Base-by-base conservation (phyloP, 2,329 filamentous ascomycete species). In the Phyllosticta ampelicida region DNA sequence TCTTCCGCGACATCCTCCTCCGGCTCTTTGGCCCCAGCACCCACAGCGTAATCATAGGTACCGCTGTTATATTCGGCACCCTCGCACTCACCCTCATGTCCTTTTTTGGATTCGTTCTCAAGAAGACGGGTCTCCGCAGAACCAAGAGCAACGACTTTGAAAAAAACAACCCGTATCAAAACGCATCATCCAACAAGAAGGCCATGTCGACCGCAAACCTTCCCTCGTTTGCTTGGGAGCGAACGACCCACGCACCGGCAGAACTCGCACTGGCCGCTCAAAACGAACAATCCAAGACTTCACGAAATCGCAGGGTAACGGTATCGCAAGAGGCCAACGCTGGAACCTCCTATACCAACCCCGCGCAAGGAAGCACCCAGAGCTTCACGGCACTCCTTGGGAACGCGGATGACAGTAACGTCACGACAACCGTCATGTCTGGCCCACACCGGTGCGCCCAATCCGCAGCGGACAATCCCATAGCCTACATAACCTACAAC, bases 11-110 rank as follows among this genome's bases (percentile, higher is more conserved):
- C 36, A 44, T 44, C 36, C n/a, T 44, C 36, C 36, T 16, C 36
- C 1, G 19, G 19, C 19, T 51, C 49, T 26, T 51, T 19, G 49
- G 49, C 49, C 49, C 49, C 49, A 51, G 49, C n/a, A 26, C 49
- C 49, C 19, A 53, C 18, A 58, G 28, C 19, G 44, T 50, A 18
- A 30, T 51, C 44, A 58, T 58, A 9, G 52, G 54, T 21, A 50
- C 51, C 26, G 56, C 13, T 5, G 9, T 19, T 28, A 54, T 58
- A 44, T 54, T 58, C 48, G 56, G 56, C 13, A 36, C 48, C 56
- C 54, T 58, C 52, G 56, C 44, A 26, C n/a, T 58, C 51, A 36
- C 51, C 44, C 52, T 58, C 48, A 20, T 58, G 44, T 54, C 56
- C 28, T 16, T 50, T 23, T 29, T 54, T 51, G 56, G 51, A 44